phyloP scores from a whole-genome alignment of 352 stramenopile species.

The Phytophthora sp. region DNA sequence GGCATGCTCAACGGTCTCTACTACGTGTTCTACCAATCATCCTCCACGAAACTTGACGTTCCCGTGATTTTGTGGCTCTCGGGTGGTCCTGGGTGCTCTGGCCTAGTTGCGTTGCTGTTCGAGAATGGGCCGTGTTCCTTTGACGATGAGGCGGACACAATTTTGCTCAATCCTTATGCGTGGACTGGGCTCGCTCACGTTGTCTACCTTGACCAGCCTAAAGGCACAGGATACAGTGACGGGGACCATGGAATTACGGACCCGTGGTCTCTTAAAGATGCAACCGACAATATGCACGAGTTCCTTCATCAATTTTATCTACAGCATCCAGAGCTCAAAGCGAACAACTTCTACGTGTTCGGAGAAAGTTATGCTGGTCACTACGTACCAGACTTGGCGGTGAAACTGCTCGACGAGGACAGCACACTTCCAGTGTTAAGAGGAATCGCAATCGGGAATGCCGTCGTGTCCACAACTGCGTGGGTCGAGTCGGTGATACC shows the following conservation, averaged over 20 bases:
- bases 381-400: conserved; percentile 93
- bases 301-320: conserved; percentile 71
- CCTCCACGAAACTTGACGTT: conserved; percentile 15
- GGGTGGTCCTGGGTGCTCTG: conserved; percentile 96
- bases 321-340: conserved; percentile 41
- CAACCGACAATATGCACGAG: conserved; percentile 47
- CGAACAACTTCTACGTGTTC: conserved; percentile 91
- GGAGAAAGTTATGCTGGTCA: conserved; percentile 96
- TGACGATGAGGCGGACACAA: conserved; percentile 57
- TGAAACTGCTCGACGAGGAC: conserved; percentile 63
- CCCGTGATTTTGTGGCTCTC: conserved; percentile 97
- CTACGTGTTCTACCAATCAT: conserved; percentile 79
- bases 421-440: conserved; percentile 55
- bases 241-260: conserved; percentile 7
- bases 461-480: conserved; percentile 63
- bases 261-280: conserved; percentile 58
- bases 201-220: conserved; percentile 97
- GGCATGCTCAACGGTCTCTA: conserved; percentile 70
- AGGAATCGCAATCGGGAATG: conserved; percentile 88
- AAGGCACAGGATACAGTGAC: conserved; percentile 72
- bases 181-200: conserved; percentile 96
- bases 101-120: conserved; percentile 91
- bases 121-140: conserved; percentile 97
- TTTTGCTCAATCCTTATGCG: conserved; percentile 90
- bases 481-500: conserved; percentile 56